phyloP scores from a whole-genome alignment of 1,284 basidiomycete species.

The Xanthoconium separans region DNA sequence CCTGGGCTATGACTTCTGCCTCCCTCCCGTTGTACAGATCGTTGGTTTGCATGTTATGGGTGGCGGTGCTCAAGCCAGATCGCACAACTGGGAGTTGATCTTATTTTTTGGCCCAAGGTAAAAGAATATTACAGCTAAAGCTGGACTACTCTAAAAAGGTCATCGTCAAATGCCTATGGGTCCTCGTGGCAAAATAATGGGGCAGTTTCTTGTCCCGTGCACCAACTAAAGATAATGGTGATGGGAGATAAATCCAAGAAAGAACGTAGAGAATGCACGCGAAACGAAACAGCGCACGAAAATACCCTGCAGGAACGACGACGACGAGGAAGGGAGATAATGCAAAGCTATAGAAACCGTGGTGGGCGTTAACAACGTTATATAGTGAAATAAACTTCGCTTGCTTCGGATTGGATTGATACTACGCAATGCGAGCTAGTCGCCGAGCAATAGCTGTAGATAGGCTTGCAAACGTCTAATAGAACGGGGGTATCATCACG shows the following conservation, averaged over 20 bases:
- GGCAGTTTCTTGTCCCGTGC: slow-evolving; percentile 15
- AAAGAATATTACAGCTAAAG: slow-evolving; percentile 30
- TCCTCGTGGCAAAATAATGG: slow-evolving; percentile 14
- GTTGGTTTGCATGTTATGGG: slow-evolving; percentile 21
- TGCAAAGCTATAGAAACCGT: slow-evolving; percentile 31
- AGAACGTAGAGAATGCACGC: slow-evolving; percentile 18
- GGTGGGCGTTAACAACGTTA: slow-evolving; percentile 32
- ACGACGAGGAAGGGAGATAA: slow-evolving; percentile 17
- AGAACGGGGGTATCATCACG: slow-evolving; percentile 36
- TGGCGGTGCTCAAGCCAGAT: slow-evolving; percentile 22
- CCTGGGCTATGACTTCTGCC: slow-evolving; percentile 32
- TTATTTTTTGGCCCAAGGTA: slow-evolving; percentile 20
- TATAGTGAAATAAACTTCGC: slow-evolving; percentile 38
- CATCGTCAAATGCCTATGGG: slow-evolving; percentile 16
- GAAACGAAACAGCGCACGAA: slow-evolving; percentile 19
- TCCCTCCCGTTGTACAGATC: slow-evolving; percentile 30
- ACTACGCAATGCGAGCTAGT: slow-evolving; percentile 24
- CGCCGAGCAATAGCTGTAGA: slow-evolving; percentile 36
- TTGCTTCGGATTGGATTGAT: slow-evolving; percentile 27
- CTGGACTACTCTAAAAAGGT: slow-evolving; percentile 27
- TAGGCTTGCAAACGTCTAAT: slow-evolving; percentile 34
- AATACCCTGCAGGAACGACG: slow-evolving; percentile 15
- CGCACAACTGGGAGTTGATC: background rate
- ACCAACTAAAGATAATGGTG: slow-evolving; percentile 8
- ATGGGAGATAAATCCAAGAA: slow-evolving; percentile 25